Base-by-base conservation (phyloP, 108 stramenopile genomes). In the Cyclostephanos tholiformis region DNA sequence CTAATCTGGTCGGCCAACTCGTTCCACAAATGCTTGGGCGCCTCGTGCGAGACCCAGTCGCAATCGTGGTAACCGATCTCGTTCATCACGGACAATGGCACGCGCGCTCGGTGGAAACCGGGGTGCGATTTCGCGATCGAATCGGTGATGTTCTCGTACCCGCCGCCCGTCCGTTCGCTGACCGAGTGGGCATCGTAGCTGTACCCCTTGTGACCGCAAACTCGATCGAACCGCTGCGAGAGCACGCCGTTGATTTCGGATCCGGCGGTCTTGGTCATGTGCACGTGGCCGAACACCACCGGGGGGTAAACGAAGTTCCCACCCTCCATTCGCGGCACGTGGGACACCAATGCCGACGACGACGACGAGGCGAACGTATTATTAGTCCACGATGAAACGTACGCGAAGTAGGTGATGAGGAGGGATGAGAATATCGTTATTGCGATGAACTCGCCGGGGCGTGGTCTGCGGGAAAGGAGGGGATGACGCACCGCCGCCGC, bases 191-290 rank as follows among this genome's bases (percentile, higher is more conserved):
- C 51, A 58, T 75, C 73, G 38, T 67, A 74, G 29, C 68, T 70
- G 13, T 80, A 75, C 1, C 79, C 79, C 35, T 80, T 80, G 30
- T 75, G 66, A 20, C 79, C 79, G 38, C 79, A 80, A 2, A 80
- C 62, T 26, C 73, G 35, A 4, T 75, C 74, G 68, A 49, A 75
- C 17, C 59, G 68, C 14, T 70, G 69, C 8, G 79, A 73, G 27
- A 69, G 11, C 14, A 53, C 30, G 6, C 73, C 74, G 69, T 80
- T 80, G 39, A 80, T 16, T 16, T 57, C 58, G 12, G 44, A 69
- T 16, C 79, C 79, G 0, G 50, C 79, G 23, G 79, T 80, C 59
- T 78, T 82, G 29, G 80, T 76, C 27, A 82, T 73, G 36, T 86
- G 83, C 0, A 86, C 13, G 46, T 84, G 86, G 6, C 52, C 52